phyloP scores from a whole-genome alignment of 768 basidiomycete species.

The Dacryopinax primogenitus region DNA sequence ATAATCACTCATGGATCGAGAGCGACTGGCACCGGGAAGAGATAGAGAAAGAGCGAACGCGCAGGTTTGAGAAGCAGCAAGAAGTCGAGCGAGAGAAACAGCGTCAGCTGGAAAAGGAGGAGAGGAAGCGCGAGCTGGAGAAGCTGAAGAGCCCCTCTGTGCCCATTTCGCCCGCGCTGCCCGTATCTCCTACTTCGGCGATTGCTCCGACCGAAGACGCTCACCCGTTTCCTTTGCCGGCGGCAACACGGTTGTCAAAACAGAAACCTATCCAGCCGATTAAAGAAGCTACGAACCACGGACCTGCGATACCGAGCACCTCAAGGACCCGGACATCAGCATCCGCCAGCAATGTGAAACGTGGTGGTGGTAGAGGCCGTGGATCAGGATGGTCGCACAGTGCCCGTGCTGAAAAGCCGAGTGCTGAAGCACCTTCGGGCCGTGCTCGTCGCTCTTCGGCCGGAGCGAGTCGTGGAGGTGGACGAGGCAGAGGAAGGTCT shows the following conservation, averaged over 20 bases:
- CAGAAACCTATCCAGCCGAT: background rate
- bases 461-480: background rate
- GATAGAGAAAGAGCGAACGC: background rate
- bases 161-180: background rate
- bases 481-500: background rate
- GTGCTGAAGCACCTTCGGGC: background rate
- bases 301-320: too few species aligned
- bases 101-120: background rate
- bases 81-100: constrained; percentile 5
- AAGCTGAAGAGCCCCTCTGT: background rate
- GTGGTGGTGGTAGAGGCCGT: background rate
- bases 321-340: background rate
- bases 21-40: background rate
- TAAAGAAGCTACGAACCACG: background rate
- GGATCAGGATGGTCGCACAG: background rate
- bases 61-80: background rate
- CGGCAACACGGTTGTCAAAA: background rate
- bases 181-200: background rate
- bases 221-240: background rate
- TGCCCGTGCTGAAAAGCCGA: background rate
- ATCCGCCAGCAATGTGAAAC: background rate
- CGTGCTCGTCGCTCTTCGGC: background rate
- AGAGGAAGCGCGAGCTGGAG: background rate
- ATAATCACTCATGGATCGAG: background rate
- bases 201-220: background rate